A percentile compares a stretch with the other conserved stretches of the same genome.
These are phyloP conservation scores for Lepiota venenata DNA, from an alignment of 768 basidiomycete genomes.

Conservation along the genomic window DNA sequence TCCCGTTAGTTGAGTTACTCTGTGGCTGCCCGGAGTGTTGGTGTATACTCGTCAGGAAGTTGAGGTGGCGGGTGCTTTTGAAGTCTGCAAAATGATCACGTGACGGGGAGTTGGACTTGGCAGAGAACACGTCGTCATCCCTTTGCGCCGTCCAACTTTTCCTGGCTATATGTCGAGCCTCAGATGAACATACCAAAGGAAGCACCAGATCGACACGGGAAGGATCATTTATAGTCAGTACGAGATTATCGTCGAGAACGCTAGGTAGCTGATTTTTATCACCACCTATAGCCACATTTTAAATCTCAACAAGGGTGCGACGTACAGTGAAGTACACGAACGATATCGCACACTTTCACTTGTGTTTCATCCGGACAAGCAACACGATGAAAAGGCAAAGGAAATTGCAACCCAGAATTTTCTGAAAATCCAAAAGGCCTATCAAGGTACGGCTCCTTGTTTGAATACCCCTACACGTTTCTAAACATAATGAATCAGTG, in stretches of 20 bases:
- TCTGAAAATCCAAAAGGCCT: conserved; percentile 77
- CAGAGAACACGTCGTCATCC: background rate
- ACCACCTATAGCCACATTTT: conserved; percentile 50
- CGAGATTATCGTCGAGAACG: background rate
- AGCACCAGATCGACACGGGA: background rate
- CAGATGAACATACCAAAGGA: conserved; percentile 1
- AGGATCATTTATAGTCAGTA: conserved; percentile 18
- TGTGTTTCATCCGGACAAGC: conserved; percentile 84
- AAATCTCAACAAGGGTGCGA: conserved; percentile 64
- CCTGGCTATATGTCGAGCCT: conserved; percentile 3
- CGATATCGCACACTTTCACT: conserved; percentile 70
- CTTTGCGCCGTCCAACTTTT: background rate
- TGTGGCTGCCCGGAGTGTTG: too few species aligned
- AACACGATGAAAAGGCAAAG: conserved; percentile 53
- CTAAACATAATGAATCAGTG: conserved; percentile 33
- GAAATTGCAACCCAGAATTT: conserved; percentile 64
- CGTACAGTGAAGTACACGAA: conserved; percentile 69
- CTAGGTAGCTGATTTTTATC: background rate
- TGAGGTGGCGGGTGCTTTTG: too few species aligned
- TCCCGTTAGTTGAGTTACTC: too few species aligned
- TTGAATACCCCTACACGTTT: background rate
- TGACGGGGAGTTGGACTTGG: background rate
- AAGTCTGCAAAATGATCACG: too few species aligned
- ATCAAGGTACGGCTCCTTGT: conserved; percentile 54
- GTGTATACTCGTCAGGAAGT: too few species aligned